These are phyloP conservation scores for Dipteronia sinensis DNA, from an alignment of 345 rosid species.

Conservation along the genomic window DNA sequence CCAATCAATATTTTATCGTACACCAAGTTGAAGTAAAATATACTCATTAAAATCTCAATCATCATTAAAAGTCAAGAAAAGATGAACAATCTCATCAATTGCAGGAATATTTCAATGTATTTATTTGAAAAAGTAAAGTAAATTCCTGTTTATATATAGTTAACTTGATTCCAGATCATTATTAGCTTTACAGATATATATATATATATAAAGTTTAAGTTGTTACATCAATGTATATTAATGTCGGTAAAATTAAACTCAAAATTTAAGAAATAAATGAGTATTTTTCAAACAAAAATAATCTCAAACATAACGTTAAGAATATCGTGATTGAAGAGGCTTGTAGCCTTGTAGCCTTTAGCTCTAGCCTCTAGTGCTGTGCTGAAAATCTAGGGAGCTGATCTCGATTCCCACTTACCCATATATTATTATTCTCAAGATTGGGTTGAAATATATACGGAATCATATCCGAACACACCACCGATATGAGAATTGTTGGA, in stretches of 20 bases:
- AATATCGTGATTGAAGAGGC: no score
- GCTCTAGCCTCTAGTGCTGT: no score
- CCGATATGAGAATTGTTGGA: not conserved
- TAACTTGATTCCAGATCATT: not conserved
- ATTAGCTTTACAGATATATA: not conserved
- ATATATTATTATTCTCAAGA: not conserved
- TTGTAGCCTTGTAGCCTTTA: no score
- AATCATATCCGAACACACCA: not conserved
- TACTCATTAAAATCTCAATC: not conserved
- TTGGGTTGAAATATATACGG: not conserved
- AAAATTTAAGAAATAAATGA: no score
- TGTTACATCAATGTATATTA: no score
- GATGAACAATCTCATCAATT: not conserved
- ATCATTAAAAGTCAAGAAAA: not conserved
- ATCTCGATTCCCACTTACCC: not conserved
- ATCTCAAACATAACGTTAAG: no score
- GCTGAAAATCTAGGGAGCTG: not conserved
- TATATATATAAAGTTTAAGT: no score
- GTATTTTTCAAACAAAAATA: no score
- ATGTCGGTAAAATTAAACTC: no score
- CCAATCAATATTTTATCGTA: not conserved
- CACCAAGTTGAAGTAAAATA: no score
- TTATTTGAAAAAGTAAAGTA: no score
- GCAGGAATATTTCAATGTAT: not conserved
- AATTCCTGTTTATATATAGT: not conserved